These are phyloP conservation scores for Taiozyma sp. DNA, from an alignment of 1,139 yeast species.

Conservation along the genomic window DNA sequence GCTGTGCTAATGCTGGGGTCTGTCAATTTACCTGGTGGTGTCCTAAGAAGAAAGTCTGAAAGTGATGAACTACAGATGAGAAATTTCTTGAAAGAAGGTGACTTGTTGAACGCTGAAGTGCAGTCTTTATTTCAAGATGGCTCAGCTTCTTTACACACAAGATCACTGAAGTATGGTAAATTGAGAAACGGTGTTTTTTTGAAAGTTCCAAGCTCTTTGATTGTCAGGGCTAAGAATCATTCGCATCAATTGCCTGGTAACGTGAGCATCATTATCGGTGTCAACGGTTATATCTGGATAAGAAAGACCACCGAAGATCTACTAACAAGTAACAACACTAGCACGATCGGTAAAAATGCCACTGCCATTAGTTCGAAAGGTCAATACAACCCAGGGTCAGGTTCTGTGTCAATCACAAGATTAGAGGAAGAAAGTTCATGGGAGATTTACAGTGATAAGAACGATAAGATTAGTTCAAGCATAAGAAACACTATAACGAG, in stretches of 20 bases:
- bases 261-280: constrained; percentile 85
- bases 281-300: constrained; percentile 93
- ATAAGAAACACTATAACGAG: constrained; percentile 75
- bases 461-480: constrained; percentile 62
- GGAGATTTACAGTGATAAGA: constrained; percentile 92
- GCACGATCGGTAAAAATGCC: constrained; percentile 30
- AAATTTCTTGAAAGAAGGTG: constrained; percentile 93
- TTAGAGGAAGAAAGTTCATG: constrained; percentile 92
- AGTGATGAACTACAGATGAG: constrained; percentile 97
- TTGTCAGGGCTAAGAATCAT: constrained; percentile 83
- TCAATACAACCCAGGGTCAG: constrained; percentile 53
- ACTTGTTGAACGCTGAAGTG: constrained; percentile 91
- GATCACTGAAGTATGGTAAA: constrained; percentile 93
- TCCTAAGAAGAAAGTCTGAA: constrained; percentile 87
- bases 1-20: constrained; percentile 93
- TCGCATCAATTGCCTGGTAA: constrained; percentile 86
- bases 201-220: constrained; percentile 74
- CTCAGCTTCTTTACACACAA: constrained; percentile 88
- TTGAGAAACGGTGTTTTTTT: constrained; percentile 85
- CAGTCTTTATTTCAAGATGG: constrained; percentile 90
- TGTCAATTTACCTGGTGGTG: constrained; percentile 96
- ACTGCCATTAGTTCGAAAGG: constrained; percentile 39
- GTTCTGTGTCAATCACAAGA: constrained; percentile 70
- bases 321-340: constrained; percentile 24
- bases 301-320: constrained; percentile 56